Percentiles rank a stretch among this genome's conserved stretches.
These are phyloP conservation scores for Pichia rugopelliculosa DNA, from an alignment of 805 yeast genomes.

Conservation along the genomic window DNA sequence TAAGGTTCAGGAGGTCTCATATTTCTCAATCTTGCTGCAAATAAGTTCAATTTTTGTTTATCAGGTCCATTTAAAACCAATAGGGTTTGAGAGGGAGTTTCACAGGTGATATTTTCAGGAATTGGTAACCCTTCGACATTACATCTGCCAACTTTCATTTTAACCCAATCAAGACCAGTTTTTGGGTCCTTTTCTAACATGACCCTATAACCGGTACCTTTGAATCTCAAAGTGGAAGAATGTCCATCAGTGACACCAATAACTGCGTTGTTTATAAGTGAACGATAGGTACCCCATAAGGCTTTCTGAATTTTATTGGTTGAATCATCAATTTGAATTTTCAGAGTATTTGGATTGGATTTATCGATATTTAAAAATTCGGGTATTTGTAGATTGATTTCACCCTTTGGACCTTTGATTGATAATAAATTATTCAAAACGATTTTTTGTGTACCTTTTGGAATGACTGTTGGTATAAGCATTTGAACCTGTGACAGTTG, in stretches of 20 bases:
- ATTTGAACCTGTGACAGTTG: slow-evolving; percentile 39
- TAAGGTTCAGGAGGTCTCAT: slow-evolving; percentile 97
- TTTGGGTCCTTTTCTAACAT: slow-evolving; percentile 47
- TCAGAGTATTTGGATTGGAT: slow-evolving; percentile 8
- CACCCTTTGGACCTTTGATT: slow-evolving; percentile 75
- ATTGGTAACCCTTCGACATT: slow-evolving; percentile 67
- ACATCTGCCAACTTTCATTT: slow-evolving; percentile 83
- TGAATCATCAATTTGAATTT: slow-evolving; percentile 42
- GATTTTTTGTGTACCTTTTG: slow-evolving; percentile 58
- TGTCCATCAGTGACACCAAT: slow-evolving; percentile 94
- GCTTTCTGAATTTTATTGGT: slow-evolving; percentile 67
- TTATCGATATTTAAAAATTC: slow-evolving; percentile 52
- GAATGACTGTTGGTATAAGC: slow-evolving; percentile 49
- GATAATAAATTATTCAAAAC: slow-evolving; percentile 51
- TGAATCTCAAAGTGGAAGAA: slow-evolving; percentile 74
- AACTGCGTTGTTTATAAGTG: slow-evolving; percentile 67
- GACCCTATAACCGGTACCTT: slow-evolving; percentile 97
- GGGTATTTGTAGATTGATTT: slow-evolving; percentile 56
- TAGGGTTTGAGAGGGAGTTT: slow-evolving; percentile 80
- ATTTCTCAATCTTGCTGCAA: slow-evolving; percentile 82
- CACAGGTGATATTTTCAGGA: slow-evolving; percentile 69
- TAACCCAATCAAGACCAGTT: slow-evolving; percentile 48
- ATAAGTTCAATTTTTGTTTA: slow-evolving; percentile 77
- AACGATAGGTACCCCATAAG: slow-evolving; percentile 93
- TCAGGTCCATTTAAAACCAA: slow-evolving; percentile 79